phyloP scores from a whole-genome alignment of 495 filamentous ascomycete species.

The Trichoderma parareesei region DNA sequence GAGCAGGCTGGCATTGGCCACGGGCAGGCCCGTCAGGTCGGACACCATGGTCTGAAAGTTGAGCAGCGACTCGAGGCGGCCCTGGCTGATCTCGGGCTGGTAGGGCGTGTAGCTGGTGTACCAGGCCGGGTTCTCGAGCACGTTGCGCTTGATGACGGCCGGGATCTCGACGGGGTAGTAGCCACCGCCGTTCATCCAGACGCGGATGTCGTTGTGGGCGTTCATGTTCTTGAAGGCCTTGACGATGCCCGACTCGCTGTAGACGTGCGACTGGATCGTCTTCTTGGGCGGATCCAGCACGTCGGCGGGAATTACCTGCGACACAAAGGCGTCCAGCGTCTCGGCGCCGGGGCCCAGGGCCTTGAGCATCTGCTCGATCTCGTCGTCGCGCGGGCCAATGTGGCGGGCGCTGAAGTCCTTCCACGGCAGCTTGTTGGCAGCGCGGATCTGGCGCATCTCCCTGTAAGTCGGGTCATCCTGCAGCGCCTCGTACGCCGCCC shows the following conservation, averaged over 20 bases:
- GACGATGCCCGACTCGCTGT: neutral
- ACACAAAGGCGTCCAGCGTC: slow-evolving; percentile 79
- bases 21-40: slow-evolving; percentile 80
- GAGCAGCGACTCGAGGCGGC: slow-evolving; percentile 81
- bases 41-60: slow-evolving; percentile 96
- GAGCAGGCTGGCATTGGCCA: slow-evolving; percentile 89
- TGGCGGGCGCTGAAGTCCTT: slow-evolving; percentile 79
- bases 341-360: slow-evolving; percentile 66
- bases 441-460: neutral
- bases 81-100: slow-evolving; percentile 97
- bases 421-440: slow-evolving; percentile 10
- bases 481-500: neutral
- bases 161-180: slow-evolving; percentile 84
- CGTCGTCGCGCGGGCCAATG: slow-evolving; percentile 76
- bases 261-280: slow-evolving; percentile 14
- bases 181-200: slow-evolving; percentile 76
- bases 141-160: slow-evolving; percentile 88
- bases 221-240: slow-evolving; percentile 31
- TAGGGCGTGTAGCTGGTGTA: slow-evolving; percentile 99
- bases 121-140: slow-evolving; percentile 92
- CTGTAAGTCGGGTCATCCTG: slow-evolving; percentile 5
- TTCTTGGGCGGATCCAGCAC: slow-evolving; percentile 50
- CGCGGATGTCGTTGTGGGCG: slow-evolving; percentile 51
- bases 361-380: slow-evolving; percentile 71
- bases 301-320: slow-evolving; percentile 73